phyloP scores from a whole-genome alignment of 306 rosid species.

The Rosa persica region DNA sequence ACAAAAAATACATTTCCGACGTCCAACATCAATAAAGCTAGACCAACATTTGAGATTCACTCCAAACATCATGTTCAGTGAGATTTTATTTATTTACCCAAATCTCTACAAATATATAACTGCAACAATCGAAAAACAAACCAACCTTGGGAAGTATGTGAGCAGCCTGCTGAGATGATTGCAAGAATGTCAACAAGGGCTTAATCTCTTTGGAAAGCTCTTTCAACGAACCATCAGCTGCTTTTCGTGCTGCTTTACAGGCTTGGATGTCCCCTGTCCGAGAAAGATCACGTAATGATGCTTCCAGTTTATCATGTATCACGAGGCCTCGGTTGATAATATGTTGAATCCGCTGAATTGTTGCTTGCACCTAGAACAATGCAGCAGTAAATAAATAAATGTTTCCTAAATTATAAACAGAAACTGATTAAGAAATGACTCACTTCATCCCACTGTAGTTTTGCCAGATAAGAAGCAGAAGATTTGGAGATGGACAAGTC shows the following conservation, averaged over 20 bases:
- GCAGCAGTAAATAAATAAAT: conserved; percentile 8
- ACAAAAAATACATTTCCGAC: neutral
- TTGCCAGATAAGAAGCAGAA: conserved; percentile 89
- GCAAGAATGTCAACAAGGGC: conserved; percentile 58
- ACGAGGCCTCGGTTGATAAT: conserved; percentile 62
- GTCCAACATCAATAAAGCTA: neutral
- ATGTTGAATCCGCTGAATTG: conserved; percentile 55
- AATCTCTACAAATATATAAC: neutral
- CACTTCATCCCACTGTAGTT: conserved; percentile 97
- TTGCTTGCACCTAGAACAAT: conserved; percentile 71
- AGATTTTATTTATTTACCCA: neutral
- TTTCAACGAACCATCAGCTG: conserved; percentile 76
- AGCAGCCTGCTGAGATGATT: conserved; percentile 78
- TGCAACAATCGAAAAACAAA: conserved; percentile 8
- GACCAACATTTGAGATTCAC: neutral
- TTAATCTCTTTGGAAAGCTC: conserved; percentile 87
- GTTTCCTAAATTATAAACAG: conserved; percentile 13
- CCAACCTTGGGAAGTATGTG: conserved; percentile 82
- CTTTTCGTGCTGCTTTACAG: conserved; percentile 88
- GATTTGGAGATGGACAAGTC: conserved; percentile 93
- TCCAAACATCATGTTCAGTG: neutral
- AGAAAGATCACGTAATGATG: conserved; percentile 84
- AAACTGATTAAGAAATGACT: conserved; percentile 18
- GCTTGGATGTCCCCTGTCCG: conserved; percentile 84
- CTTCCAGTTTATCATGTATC: conserved; percentile 76